These are phyloP conservation scores for Fusarium torulosum DNA, from an alignment of 2,329 filamentous ascomycete genomes.

Conservation along the genomic window DNA sequence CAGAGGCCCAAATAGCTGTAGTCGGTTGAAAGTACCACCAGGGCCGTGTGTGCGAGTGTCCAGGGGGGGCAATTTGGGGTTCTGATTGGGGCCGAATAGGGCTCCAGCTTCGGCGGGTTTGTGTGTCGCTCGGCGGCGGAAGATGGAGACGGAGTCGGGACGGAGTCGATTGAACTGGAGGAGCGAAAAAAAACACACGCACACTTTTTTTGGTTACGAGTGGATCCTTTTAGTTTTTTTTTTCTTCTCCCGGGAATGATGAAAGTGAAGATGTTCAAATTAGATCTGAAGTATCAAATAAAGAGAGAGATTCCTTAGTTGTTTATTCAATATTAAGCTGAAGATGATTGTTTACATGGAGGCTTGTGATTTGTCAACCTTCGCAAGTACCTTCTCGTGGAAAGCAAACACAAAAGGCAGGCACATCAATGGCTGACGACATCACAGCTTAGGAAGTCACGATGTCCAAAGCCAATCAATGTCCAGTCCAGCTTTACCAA, in stretches of 20 bases:
- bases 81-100: constrained; percentile 47
- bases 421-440: constrained; percentile 11
- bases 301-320: not conserved
- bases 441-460: constrained; percentile 10
- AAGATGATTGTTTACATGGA: not conserved
- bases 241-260: constrained; percentile 8
- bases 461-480: constrained; percentile 12
- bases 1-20: constrained; percentile 44
- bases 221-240: constrained; percentile 5
- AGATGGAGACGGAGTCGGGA: constrained; percentile 41
- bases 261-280: not conserved
- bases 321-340: not conserved
- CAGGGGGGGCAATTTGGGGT: constrained; percentile 28
- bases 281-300: not conserved
- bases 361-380: not conserved
- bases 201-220: constrained; percentile 19
- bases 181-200: constrained; percentile 28
- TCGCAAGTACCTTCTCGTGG: not conserved
- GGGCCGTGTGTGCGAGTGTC: constrained; percentile 39
- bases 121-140: constrained; percentile 38
- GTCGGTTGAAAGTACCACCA: constrained; percentile 41
- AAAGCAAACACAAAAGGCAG: not conserved
- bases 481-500: not conserved
- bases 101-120: constrained; percentile 39
- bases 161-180: constrained; percentile 36